phyloP scores from a whole-genome alignment of 352 stramenopile species.

The Phytopythium vexans region DNA sequence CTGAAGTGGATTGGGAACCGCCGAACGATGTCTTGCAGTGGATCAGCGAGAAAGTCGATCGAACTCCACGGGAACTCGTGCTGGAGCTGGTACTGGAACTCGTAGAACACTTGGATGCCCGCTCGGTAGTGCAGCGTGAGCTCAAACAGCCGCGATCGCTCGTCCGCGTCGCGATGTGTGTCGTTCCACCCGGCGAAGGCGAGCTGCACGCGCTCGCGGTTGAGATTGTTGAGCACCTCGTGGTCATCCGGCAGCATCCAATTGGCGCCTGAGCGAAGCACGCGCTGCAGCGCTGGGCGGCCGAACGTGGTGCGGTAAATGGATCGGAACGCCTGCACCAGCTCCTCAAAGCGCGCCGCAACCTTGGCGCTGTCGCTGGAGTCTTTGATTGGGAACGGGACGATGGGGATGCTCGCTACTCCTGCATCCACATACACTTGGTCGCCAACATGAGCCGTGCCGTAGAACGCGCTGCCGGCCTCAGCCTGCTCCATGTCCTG shows the following conservation, averaged over 20 bases:
- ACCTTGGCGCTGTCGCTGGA: neutral
- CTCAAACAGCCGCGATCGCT: constrained; percentile 23
- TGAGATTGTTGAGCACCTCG: constrained; percentile 78
- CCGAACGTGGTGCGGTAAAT: constrained; percentile 64
- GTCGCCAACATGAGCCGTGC: constrained; percentile 51
- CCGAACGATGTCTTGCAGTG: constrained; percentile 28
- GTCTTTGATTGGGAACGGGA: constrained; percentile 11
- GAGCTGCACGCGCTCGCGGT: constrained; percentile 34
- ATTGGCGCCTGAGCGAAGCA: constrained; percentile 58
- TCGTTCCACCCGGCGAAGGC: constrained; percentile 11
- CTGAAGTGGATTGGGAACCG: constrained; percentile 38
- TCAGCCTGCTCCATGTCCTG: constrained; percentile 24
- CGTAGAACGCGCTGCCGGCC: constrained; percentile 34
- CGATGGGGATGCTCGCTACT: constrained; percentile 22
- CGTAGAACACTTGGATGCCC: constrained; percentile 56
- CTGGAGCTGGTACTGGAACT: constrained; percentile 71
- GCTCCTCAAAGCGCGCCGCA: constrained; percentile 17
- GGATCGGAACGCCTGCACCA: constrained; percentile 36
- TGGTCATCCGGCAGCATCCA: constrained; percentile 84
- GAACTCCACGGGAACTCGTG: constrained; percentile 29
- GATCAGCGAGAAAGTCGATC: constrained; percentile 39
- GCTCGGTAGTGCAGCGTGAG: constrained; percentile 52
- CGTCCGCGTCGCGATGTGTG: neutral
- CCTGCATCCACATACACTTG: constrained; percentile 57
- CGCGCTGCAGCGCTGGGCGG: constrained; percentile 35